A percentile compares a stretch with the other conserved stretches of the same genome.
Evolutionary conservation across 345 rosid genomes (phyloP).

Genomic region (Salix arbutifolia): DNA sequence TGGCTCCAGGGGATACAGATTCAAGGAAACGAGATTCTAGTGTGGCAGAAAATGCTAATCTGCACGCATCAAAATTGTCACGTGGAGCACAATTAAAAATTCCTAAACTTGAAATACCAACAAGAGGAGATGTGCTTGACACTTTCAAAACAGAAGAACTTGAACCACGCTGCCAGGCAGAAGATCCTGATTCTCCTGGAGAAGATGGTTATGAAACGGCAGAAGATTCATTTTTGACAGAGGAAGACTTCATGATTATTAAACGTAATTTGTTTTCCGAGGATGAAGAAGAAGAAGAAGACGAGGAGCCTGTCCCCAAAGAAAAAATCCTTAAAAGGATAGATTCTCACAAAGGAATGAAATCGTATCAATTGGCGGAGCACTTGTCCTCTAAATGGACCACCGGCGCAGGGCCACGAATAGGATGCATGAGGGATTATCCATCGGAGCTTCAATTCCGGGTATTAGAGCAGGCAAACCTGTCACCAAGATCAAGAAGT

Average conservation of each 20-base stretch:
- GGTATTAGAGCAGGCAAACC: constrained; percentile 62
- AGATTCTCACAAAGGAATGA: constrained; percentile 67
- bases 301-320: constrained; percentile 46
- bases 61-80: constrained; percentile 23
- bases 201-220: constrained; percentile 75
- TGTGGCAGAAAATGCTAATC: constrained; percentile 17
- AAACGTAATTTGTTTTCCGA: constrained; percentile 63
- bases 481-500: constrained; percentile 60
- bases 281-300: constrained; percentile 46
- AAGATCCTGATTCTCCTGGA: constrained; percentile 21
- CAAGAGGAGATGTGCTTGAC: constrained; percentile 14
- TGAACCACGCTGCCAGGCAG: constrained; percentile 4
- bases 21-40: constrained; percentile 10
- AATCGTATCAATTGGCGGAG: constrained; percentile 72
- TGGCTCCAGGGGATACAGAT: constrained; percentile 13
- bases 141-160: constrained; percentile 18
- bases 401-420: constrained; percentile 91
- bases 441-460: constrained; percentile 70
- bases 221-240: constrained; percentile 57
- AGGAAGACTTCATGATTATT: constrained; percentile 62
- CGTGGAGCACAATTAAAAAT: constrained; percentile 33
- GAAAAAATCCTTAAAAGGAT: constrained; percentile 74
- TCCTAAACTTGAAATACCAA: constrained; percentile 38
- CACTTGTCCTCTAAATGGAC: constrained; percentile 77
- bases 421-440: constrained; percentile 94